These are phyloP conservation scores for Serendipita indica DNA, from an alignment of 768 basidiomycete genomes.

Conservation along the genomic window DNA sequence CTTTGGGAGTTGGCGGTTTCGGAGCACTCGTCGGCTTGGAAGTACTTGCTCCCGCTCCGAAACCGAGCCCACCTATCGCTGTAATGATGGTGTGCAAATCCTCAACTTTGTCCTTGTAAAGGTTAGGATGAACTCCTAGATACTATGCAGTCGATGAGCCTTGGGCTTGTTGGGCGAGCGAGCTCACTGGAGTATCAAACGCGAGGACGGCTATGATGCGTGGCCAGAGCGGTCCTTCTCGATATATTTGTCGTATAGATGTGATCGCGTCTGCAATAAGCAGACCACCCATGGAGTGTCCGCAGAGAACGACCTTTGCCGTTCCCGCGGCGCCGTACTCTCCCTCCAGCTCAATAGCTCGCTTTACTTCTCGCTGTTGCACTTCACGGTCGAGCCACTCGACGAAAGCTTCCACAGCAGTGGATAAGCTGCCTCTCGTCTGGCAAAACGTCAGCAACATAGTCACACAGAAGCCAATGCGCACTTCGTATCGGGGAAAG, in stretches of 20 bases:
- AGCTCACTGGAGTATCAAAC: constrained; percentile 77
- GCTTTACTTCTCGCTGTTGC: background rate
- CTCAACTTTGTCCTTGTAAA: constrained; percentile 71
- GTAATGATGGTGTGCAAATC: constrained; percentile 59
- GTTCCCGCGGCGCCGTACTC: constrained; percentile 48
- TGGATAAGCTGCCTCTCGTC: constrained; percentile 86
- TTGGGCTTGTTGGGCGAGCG: background rate
- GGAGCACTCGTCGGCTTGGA: background rate
- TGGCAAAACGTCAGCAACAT: constrained; percentile 19
- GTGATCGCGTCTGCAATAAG: constrained; percentile 72
- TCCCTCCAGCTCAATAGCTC: constrained; percentile 63
- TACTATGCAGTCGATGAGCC: constrained; percentile 35
- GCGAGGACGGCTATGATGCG: constrained; percentile 71
- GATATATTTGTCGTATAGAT: constrained; percentile 37
- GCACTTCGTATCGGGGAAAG: constrained; percentile 81
- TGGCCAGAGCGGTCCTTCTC: constrained; percentile 56
- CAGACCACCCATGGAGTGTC: constrained; percentile 92
- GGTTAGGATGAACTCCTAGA: constrained; percentile 68
- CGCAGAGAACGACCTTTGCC: constrained; percentile 73
- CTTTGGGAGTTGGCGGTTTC: background rate
- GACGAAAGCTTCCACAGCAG: constrained; percentile 71
- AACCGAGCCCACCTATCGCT: constrained; percentile 47
- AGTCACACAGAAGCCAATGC: constrained; percentile 14
- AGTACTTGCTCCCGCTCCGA: constrained; percentile 19
- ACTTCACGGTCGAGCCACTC: constrained; percentile 74